phyloP scores from a whole-genome alignment of 805 yeast genomes.

The Candida xyloterini region DNA sequence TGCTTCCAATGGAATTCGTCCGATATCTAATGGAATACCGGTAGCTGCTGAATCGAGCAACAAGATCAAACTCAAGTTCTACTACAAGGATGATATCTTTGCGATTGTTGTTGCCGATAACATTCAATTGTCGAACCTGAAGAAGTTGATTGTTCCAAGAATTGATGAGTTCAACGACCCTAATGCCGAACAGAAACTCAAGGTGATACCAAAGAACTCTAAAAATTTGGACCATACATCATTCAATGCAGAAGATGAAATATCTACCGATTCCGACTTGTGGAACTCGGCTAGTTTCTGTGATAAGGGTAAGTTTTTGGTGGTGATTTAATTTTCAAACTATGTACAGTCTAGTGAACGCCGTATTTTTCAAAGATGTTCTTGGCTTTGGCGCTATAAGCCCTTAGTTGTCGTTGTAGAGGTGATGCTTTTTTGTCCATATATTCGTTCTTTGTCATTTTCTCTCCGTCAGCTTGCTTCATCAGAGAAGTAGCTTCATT shows the following conservation, averaged over 20 bases:
- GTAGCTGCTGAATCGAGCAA: slow-evolving; percentile 16
- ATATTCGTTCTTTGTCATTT: slow-evolving; percentile 8
- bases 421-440: slow-evolving; percentile 23
- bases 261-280: slow-evolving; percentile 23
- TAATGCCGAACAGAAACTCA: slow-evolving; percentile 22
- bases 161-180: slow-evolving; percentile 31
- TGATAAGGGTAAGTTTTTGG: slow-evolving; percentile 35
- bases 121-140: slow-evolving; percentile 25
- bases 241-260: slow-evolving; percentile 19
- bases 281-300: slow-evolving; percentile 27
- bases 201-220: slow-evolving; percentile 29
- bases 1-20: not conserved
- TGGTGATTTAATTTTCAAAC: slow-evolving; percentile 19
- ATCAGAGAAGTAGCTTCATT: slow-evolving; percentile 4
- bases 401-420: slow-evolving; percentile 29
- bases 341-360: slow-evolving; percentile 8
- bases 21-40: not conserved
- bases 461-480: slow-evolving; percentile 1
- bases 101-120: slow-evolving; percentile 45
- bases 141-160: slow-evolving; percentile 27
- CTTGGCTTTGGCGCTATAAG: slow-evolving; percentile 31
- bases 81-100: slow-evolving; percentile 77
- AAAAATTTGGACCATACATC: slow-evolving; percentile 23
- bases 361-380: slow-evolving; percentile 21
- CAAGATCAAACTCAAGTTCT: slow-evolving; percentile 67